Evolutionary conservation across 805 yeast genomes (phyloP), one percentile per base, ranked within the genome.

Genomic region (Priceomyces fermenticarens): DNA sequence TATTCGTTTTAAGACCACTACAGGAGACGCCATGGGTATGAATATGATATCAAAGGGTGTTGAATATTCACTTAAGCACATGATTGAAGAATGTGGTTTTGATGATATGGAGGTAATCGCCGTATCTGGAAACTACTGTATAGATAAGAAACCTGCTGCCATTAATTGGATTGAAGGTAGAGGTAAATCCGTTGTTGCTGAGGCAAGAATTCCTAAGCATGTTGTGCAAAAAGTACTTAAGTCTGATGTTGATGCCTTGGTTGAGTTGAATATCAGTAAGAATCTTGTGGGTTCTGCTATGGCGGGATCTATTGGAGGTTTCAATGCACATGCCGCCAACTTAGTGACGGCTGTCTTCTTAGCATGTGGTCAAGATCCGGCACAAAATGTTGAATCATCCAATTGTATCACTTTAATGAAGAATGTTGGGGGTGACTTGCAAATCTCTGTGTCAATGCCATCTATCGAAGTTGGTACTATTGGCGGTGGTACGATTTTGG

Each of bases 21-120:
- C 99, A 13, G 99, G 99, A 65, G 99, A 93, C 72, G 99, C 99
- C 13, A 93, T 93, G 99, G 99, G 99, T 49, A 93, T 93, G 99
- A 93, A 93, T 63, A 93, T 93, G 99, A 93, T 93, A 46, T 91
- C 98, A 23, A 93, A 93, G 68, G 99, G 99, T 64, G 97, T 89
- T 35, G 99, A 93, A 61, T 75, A 72, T 61, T 80, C 97, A 1
- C 77, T 93, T 57, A 81, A 82, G 46, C 80, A 77, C 60, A 88
- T 93, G 96, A 80, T 77, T 32, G 86, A 84, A 54, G 90, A 84
- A 54, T 83, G 83, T 60, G 98, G 97, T 3, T 93, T 91, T 81
- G 81, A 80, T 16, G 99, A 93, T 65, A 93, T 93, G 99, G 80
- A 77, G 46, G 77, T 93, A 44, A 82, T 93, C 37, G 87, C 97